Base-by-base conservation (phyloP, 129 eudicot species). In the Flaveria ramosissima region DNA sequence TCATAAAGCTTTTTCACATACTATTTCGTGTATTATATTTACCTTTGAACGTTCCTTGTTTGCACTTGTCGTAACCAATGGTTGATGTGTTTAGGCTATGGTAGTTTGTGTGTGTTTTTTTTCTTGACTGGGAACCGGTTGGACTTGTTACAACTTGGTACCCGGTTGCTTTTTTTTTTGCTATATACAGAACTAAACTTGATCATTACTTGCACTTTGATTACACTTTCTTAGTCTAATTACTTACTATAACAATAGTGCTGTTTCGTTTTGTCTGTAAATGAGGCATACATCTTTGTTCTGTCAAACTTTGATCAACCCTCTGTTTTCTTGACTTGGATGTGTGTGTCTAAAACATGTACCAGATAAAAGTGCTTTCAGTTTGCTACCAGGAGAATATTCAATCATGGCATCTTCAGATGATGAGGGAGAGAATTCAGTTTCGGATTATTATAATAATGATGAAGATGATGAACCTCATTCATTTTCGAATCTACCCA, bases 401-500 rank as follows among this genome's bases (percentile, higher is more conserved):
- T 46, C 45, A 75, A 39, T 26, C 64, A 91, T 89, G 97, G 84
- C 80, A 10, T 89, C 83, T 65, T 89, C 97, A 70, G 98, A 88
- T 24, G 98, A 93, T 3, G 97, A 93, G 80, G 88, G 81, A 45
- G 96, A 87, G 67, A 76, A 65, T 55, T 57, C 69, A 48, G 84
- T 89, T 36, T 68, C 89, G 0, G 85, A 87, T 47, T 94, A 91
- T 75, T 60, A 80, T 70, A 89, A 89, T 24, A 67, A 27, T 30
- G 87, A 85, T 74, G 89, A 70, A 21, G 72, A 78, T 4, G 79
- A 87, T 0, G 92, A 85, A 42, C 88, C 98, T 20, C 72, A 89
- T 81, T 86, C 98, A 24, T 91, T 94, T 80, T 79, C 89, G 12
- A 78, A 79, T 72, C 63, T 91, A 77, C 85, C 92, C 21, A 46